phyloP scores from a whole-genome alignment of 2,329 filamentous ascomycete species.

The Xylariaceae sp. region DNA sequence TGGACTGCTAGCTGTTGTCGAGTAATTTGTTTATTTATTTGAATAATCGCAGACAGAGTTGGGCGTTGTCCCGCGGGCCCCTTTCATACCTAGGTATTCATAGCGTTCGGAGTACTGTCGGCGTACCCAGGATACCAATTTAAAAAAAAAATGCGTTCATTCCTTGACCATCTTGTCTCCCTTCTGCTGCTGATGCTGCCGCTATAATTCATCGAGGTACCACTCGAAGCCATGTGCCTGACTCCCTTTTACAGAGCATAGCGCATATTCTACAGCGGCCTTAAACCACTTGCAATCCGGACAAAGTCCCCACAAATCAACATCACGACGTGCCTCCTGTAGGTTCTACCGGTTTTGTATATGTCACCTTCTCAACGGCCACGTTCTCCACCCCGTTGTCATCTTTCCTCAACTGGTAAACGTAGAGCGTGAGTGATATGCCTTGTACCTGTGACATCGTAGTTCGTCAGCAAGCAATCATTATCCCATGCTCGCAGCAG shows the following conservation, averaged over 20 bases:
- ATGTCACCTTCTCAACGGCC: conserved; percentile 83
- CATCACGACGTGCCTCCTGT: conserved; percentile 52
- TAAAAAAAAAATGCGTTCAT: conserved; percentile 13
- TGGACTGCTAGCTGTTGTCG: not conserved
- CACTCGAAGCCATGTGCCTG: not conserved
- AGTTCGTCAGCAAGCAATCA: conserved; percentile 2
- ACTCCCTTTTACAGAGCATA: not conserved
- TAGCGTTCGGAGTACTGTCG: conserved; percentile 32
- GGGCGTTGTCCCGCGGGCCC: not conserved
- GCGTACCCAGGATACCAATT: conserved; percentile 26
- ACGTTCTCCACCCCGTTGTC: conserved; percentile 77
- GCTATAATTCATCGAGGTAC: not conserved
- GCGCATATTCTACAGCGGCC: too few relatives aligned
- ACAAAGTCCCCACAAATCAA: conserved; percentile 8
- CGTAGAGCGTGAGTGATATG: conserved; percentile 92
- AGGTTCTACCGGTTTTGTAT: conserved; percentile 73
- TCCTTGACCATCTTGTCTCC: not conserved
- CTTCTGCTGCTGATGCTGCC: not conserved
- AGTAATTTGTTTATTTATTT: conserved; percentile 14
- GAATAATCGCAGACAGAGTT: conserved; percentile 4
- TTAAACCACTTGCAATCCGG: conserved; percentile 16
- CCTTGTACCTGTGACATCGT: conserved; percentile 74
- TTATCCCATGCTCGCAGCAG: not conserved
- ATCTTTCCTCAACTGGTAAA: conserved; percentile 83
- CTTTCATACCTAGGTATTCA: conserved; percentile 22